These are phyloP conservation scores for Luffa aegyptiaca DNA, from an alignment of 306 rosid genomes.

Conservation along the genomic window DNA sequence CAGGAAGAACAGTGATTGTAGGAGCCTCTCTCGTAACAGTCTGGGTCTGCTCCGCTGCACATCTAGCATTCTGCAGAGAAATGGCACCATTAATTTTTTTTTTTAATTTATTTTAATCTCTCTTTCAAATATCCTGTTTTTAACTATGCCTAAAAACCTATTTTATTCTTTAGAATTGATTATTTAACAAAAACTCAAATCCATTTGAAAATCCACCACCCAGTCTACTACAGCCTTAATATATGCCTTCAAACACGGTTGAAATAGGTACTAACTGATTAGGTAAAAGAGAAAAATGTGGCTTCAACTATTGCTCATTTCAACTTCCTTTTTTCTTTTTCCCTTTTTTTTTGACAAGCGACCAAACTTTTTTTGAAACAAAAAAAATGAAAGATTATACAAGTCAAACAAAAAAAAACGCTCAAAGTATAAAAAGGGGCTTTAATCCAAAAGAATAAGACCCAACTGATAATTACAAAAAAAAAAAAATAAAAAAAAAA, in stretches of 20 bases:
- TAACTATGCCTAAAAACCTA: not conserved
- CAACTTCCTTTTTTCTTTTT: not conserved
- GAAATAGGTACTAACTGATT: not conserved
- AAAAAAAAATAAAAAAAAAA: too few relatives aligned
- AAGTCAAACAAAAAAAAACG: not conserved
- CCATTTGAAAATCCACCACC: not conserved
- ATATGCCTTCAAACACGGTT: not conserved
- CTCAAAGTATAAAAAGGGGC: not conserved
- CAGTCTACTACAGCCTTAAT: not conserved
- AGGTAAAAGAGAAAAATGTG: not conserved
- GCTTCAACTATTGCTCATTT: not conserved
- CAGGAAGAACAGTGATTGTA: constrained; percentile 85
- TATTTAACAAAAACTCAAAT: not conserved
- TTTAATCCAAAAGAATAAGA: not conserved
- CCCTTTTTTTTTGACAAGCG: not conserved
- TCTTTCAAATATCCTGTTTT: not conserved
- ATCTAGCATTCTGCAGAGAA: constrained; percentile 62
- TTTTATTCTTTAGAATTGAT: not conserved
- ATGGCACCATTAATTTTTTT: not conserved
- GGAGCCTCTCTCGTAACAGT: constrained; percentile 83
- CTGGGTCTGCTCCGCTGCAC: constrained; percentile 85
- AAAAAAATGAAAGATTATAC: not conserved
- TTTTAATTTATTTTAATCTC: not conserved
- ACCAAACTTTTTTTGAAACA: not conserved
- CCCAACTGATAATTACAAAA: not conserved